Evolutionary conservation across 2,329 filamentous ascomycete genomes (phyloP).

Genomic region (Aspergillus hortae): DNA sequence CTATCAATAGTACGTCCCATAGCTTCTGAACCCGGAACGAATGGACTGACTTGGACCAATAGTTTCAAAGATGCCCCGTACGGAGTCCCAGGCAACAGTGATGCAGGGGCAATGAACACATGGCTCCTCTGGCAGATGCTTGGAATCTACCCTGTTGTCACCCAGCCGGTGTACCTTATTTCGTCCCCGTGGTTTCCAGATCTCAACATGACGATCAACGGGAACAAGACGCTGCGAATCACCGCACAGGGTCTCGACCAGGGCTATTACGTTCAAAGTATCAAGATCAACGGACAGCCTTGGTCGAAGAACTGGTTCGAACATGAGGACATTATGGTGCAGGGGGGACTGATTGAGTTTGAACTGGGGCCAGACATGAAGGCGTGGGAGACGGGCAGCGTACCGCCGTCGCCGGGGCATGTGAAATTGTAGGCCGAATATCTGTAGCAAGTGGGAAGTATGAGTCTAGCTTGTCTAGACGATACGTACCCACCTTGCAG

Average conservation of each 20-base stretch:
- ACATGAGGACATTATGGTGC: slow-evolving; percentile 45
- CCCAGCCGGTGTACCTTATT: slow-evolving; percentile 47
- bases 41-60: background rate
- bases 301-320: slow-evolving; percentile 57
- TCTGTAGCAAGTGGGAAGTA: background rate
- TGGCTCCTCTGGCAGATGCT: slow-evolving; percentile 52
- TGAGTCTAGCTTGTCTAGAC: background rate
- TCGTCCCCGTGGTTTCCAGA: slow-evolving; percentile 45
- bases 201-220: slow-evolving; percentile 31
- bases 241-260: slow-evolving; percentile 42
- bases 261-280: slow-evolving; percentile 51
- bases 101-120: slow-evolving; percentile 55
- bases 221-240: slow-evolving; percentile 43
- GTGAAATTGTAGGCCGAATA: background rate
- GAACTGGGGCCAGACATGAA: slow-evolving; percentile 35
- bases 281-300: slow-evolving; percentile 50
- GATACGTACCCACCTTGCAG: no score
- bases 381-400: slow-evolving; percentile 49
- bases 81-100: slow-evolving; percentile 66
- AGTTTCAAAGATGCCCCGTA: slow-evolving; percentile 52
- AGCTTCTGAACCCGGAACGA: background rate
- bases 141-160: slow-evolving; percentile 48
- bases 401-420: slow-evolving; percentile 50
- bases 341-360: slow-evolving; percentile 50
- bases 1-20: slow-evolving; percentile 44